Percentiles rank a stretch among this genome's conserved stretches.
These are phyloP conservation scores for Nigrospora osmanthi DNA, from an alignment of 2,329 filamentous ascomycete genomes.

Conservation along the genomic window DNA sequence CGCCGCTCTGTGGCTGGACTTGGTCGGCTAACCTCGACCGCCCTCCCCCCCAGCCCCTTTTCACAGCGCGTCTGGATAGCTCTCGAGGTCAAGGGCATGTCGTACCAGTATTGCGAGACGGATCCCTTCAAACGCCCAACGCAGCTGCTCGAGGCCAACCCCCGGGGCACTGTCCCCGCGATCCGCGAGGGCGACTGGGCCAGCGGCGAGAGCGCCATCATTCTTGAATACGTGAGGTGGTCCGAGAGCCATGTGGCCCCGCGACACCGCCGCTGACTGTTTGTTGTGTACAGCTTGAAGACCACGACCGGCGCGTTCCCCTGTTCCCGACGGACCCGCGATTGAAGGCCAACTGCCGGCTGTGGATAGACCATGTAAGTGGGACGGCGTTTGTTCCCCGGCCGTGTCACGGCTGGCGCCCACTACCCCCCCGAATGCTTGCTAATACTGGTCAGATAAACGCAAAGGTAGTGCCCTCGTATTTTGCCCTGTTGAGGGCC, in stretches of 20 bases:
- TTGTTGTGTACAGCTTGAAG: conserved; percentile 52
- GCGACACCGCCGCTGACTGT: no score
- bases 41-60: conserved; percentile 52
- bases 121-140: conserved; percentile 68
- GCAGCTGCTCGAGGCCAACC: conserved; percentile 64
- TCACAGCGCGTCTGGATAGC: conserved; percentile 88
- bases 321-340: conserved; percentile 60
- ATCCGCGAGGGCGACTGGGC: conserved; percentile 74
- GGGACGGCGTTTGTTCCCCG: background rate
- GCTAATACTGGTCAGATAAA: conserved; percentile 50
- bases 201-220: conserved; percentile 71
- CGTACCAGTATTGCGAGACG: conserved; percentile 81
- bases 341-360: conserved; percentile 62
- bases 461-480: conserved; percentile 64
- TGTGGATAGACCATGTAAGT: conserved; percentile 75
- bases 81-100: conserved; percentile 67
- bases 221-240: conserved; percentile 73
- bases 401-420: background rate
- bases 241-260: no score
- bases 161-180: conserved; percentile 67
- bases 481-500: conserved; percentile 66
- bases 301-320: conserved; percentile 51
- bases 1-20: conserved; percentile 3
- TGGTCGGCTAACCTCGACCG: conserved; percentile 9
- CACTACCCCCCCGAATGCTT: conserved; percentile 1